phyloP scores from a whole-genome alignment of 2,329 filamentous ascomycete species.

The Cladosporium sp. region DNA sequence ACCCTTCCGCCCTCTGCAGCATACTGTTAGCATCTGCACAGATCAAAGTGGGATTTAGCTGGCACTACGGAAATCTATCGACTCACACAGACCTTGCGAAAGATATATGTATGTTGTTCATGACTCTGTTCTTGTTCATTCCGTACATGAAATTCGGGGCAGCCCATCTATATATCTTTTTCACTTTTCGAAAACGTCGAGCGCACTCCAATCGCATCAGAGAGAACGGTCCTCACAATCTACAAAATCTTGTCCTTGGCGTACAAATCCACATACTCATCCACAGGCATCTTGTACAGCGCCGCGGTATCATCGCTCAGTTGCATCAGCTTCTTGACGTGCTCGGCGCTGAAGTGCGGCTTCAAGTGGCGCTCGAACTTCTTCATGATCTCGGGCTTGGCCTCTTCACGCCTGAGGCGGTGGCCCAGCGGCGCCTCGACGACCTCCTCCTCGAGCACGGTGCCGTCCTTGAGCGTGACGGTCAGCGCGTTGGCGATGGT shows the following conservation, averaged over 20 bases:
- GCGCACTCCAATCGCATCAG: too few relatives aligned
- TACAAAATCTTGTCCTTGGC: constrained; percentile 52
- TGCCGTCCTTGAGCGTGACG: constrained; percentile 92
- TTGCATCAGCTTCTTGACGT: constrained; percentile 79
- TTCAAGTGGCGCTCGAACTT: constrained; percentile 93
- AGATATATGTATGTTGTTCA: too few relatives aligned
- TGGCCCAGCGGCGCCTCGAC: constrained; percentile 95
- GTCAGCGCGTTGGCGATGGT: constrained; percentile 97
- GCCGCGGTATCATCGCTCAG: constrained; percentile 73
- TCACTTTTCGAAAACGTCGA: too few relatives aligned
- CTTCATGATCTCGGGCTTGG: constrained; percentile 92
- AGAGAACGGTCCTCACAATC: too few relatives aligned
- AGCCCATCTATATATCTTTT: background rate
- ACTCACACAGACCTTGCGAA: too few relatives aligned
- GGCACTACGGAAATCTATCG: too few relatives aligned
- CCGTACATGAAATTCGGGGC: background rate
- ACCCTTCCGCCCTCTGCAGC: too few relatives aligned
- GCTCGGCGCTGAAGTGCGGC: constrained; percentile 74
- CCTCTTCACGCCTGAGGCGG: constrained; percentile 86
- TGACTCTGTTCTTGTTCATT: background rate
- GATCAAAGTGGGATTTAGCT: too few relatives aligned
- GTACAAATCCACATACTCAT: constrained; percentile 91
- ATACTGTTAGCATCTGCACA: too few relatives aligned
- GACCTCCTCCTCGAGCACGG: constrained; percentile 82
- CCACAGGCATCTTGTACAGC: constrained; percentile 79